Percentiles rank a stretch among this genome's conserved stretches.
These are phyloP conservation scores for Zygosaccharomyces sapae DNA, from an alignment of 1,139 yeast genomes.

Conservation along the genomic window DNA sequence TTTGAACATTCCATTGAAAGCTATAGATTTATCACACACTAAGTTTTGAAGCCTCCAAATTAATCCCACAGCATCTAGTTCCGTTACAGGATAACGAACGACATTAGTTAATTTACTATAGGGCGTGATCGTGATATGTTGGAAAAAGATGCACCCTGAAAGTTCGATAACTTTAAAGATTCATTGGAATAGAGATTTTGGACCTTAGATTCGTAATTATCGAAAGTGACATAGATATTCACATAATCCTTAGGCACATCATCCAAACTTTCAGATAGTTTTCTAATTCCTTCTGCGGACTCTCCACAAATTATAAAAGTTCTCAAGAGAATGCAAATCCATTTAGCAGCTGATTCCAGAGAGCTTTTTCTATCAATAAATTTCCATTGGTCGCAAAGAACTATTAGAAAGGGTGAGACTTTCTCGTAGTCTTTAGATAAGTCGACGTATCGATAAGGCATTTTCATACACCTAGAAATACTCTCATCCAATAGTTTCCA, in stretches of 20 bases:
- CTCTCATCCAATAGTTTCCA: conserved; percentile 73
- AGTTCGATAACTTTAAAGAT: conserved; percentile 12
- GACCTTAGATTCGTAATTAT: conserved; percentile 20
- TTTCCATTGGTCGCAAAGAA: conserved; percentile 68
- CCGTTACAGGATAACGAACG: conserved; percentile 41
- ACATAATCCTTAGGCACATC: conserved; percentile 16
- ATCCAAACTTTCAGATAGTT: conserved; percentile 30
- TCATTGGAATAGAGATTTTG: conserved; percentile 11
- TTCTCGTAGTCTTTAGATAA: conserved; percentile 43
- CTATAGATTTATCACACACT: conserved; percentile 25
- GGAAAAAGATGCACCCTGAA: conserved; percentile 29
- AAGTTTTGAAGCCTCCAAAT: conserved; percentile 40
- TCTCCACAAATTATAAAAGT: conserved; percentile 55
- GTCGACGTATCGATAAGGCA: conserved; percentile 85
- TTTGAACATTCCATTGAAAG: conserved; percentile 16
- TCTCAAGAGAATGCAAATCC: conserved; percentile 51
- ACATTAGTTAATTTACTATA: conserved; percentile 22
- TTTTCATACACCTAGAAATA: conserved; percentile 59
- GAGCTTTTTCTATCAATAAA: conserved; percentile 43
- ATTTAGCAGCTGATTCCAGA: conserved; percentile 37
- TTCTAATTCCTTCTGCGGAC: conserved; percentile 38
- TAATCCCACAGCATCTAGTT: conserved; percentile 48
- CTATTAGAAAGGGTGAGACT: conserved; percentile 64
- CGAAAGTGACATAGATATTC: conserved; percentile 22
- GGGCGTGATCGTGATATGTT: conserved; percentile 29